Percentiles rank a stretch among this genome's conserved stretches.
Conservation (phyloP, 805 yeast genomes). For the Komagataella pastoris region DNA sequence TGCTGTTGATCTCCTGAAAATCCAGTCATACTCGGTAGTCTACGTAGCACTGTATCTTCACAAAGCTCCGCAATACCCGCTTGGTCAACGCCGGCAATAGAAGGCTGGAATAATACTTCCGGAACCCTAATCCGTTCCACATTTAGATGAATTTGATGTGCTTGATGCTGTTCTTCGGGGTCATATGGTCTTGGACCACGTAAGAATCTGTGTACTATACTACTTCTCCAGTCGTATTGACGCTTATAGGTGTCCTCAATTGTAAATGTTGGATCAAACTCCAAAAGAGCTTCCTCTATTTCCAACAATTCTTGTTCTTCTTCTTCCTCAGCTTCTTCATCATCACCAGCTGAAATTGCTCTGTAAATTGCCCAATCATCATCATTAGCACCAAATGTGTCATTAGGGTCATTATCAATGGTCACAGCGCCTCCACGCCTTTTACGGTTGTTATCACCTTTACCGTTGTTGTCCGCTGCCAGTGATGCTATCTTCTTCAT, state of each 20-base stretch:
- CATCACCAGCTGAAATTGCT: conserved; percentile 62
- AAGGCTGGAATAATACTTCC: conserved; percentile 84
- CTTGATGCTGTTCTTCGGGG: conserved; percentile 70
- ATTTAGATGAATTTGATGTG: conserved; percentile 83
- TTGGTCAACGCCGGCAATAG: conserved; percentile 90
- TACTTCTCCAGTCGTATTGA: conserved; percentile 74
- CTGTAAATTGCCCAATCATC: conserved; percentile 92
- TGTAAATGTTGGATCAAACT: conserved; percentile 75
- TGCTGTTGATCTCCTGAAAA: conserved; percentile 36
- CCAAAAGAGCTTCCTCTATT: conserved; percentile 64
- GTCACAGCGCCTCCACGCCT: conserved; percentile 44
- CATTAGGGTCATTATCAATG: conserved; percentile 83
- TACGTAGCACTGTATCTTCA: conserved; percentile 47
- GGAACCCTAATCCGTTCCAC: conserved; percentile 88
- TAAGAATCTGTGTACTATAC: conserved; percentile 67
- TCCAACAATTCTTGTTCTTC: conserved; percentile 45
- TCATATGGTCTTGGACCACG: conserved; percentile 87
- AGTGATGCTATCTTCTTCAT: conserved; percentile 85
- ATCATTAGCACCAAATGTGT: conserved; percentile 89
- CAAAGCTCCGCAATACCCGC: conserved; percentile 81
- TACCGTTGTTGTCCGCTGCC: conserved; percentile 49
- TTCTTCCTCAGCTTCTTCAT: conserved; percentile 71
- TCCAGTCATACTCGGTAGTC: conserved; percentile 40
- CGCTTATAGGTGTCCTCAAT: conserved; percentile 76
- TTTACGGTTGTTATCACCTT: conserved; percentile 23